Percentiles rank a stretch among this genome's conserved stretches.
Conservation (phyloP, 2,329 filamentous ascomycete genomes). For the Cercospora sp. region DNA sequence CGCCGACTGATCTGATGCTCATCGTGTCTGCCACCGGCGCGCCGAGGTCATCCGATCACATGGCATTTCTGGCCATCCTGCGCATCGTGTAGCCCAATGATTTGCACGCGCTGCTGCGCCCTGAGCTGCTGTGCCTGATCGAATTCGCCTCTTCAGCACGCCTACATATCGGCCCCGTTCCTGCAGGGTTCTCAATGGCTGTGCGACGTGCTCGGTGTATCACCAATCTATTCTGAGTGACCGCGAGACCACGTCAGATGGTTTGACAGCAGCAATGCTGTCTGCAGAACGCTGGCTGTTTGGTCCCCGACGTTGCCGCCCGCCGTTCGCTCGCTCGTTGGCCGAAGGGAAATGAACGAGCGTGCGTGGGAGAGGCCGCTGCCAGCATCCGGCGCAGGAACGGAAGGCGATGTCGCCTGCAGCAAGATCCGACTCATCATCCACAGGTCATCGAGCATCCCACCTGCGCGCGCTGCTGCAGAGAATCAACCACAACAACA, state of each 20-base stretch:
- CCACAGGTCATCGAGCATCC: not conserved
- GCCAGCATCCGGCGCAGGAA: not conserved
- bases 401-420: not conserved
- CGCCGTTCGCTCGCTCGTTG: not conserved
- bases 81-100: not conserved
- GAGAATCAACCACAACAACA: not conserved
- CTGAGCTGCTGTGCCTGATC: slow-evolving; percentile 5
- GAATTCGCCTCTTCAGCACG: slow-evolving; percentile 5
- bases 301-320: slow-evolving; percentile 10
- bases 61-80: not conserved
- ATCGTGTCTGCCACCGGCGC: not conserved
- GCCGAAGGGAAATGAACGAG: not conserved
- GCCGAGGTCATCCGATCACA: not conserved
- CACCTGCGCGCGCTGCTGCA: not conserved
- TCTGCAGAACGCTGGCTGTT: slow-evolving; percentile 10
- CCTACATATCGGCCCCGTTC: slow-evolving; percentile 5
- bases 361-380: not conserved
- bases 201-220: slow-evolving; percentile 9
- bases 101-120: not conserved
- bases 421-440: not conserved
- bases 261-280: slow-evolving; percentile 17
- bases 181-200: slow-evolving; percentile 13
- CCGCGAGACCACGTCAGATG: slow-evolving; percentile 13
- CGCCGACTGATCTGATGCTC: not conserved
- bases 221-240: slow-evolving; percentile 19